Base-by-base conservation (phyloP, 352 stramenopile genomes). In the Phytophthora idaei region DNA sequence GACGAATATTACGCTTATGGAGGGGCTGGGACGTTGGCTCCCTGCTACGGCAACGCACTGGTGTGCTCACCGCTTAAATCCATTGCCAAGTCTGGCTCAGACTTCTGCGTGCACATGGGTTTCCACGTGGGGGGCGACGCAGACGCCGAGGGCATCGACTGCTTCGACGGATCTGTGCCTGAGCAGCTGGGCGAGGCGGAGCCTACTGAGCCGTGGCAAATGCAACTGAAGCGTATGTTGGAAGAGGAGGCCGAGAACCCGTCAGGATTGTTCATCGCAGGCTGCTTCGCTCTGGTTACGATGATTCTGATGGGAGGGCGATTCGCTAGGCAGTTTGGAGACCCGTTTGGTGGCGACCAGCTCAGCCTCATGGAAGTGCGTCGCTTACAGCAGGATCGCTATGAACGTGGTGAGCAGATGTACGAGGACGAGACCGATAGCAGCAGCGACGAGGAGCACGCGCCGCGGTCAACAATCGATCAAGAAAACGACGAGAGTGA, bases 31-130 rank as follows among this genome's bases (percentile, higher is more conserved):
- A 78, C 78, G 15, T 72, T 95, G 48, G 66, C 73, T 51, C 87
- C 87, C 49, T 95, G 87, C 71, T 95, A 93, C 54, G 87, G 87
- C 44, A 93, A 95, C 46, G 85, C 87, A 14, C 69, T 95, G 41
- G 77, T 95, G 37, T 95, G 87, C 60, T 95, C 87, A 34, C 85
- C 77, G 4, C 75, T 95, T 9, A 81, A 78, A 8, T 49, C 55
- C 5, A 94, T 95, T 51, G 79, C 78, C 36, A 37, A 67, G 6
- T 78, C 69, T 15, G 84, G 85, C 4, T 72, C 61, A 25, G 81
- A 88, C 49, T 94, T 95, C 41, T 95, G 87, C 65, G 57, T 71
- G 15, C 77, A 87, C 52, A 95, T 95, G 87, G 87, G 87, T 12
- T 93, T 89, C 67, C 83, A 91, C 25, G 85, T 92, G 36, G 87